Evolutionary conservation across 768 basidiomycete species (phyloP).

Genomic region (Naganishia antarctica): DNA sequence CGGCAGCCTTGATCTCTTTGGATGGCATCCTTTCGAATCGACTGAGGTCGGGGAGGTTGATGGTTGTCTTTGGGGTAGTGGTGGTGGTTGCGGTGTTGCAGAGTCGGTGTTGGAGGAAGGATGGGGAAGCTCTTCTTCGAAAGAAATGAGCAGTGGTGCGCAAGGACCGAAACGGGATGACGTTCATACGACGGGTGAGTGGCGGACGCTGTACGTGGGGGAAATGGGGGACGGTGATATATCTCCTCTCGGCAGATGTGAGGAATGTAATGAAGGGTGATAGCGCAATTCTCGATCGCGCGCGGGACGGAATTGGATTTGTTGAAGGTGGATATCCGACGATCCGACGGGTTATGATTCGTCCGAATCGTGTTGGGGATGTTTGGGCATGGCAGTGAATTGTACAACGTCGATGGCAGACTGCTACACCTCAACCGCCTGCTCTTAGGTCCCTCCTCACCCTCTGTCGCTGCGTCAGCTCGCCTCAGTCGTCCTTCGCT

Average conservation of each 20-base stretch:
- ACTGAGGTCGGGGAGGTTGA: constrained; percentile 12
- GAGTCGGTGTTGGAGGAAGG: background rate
- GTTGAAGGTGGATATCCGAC: background rate
- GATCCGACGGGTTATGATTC: no score
- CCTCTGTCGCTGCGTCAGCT: background rate
- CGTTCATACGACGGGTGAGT: constrained; percentile 3
- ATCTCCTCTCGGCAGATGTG: no score
- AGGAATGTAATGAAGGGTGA: background rate
- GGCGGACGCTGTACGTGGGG: background rate
- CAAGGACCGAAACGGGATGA: constrained; percentile 8
- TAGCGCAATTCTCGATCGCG: constrained; percentile 18
- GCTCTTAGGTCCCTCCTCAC: no score
- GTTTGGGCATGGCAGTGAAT: background rate
- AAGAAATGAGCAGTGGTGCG: constrained; percentile 5
- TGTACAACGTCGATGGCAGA: background rate
- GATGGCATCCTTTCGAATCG: constrained; percentile 16
- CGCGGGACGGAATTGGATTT: constrained; percentile 11
- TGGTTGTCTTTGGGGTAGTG: background rate
- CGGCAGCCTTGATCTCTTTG: constrained; percentile 22
- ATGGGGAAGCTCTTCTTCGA: background rate
- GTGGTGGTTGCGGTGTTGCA: constrained; percentile 1
- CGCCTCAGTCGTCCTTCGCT: background rate
- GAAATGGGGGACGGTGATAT: background rate
- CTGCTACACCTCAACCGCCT: background rate
- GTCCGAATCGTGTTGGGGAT: background rate